These are phyloP conservation scores for Trichocladium antarcticum DNA, from an alignment of 495 filamentous ascomycete species.

Conservation along the genomic window DNA sequence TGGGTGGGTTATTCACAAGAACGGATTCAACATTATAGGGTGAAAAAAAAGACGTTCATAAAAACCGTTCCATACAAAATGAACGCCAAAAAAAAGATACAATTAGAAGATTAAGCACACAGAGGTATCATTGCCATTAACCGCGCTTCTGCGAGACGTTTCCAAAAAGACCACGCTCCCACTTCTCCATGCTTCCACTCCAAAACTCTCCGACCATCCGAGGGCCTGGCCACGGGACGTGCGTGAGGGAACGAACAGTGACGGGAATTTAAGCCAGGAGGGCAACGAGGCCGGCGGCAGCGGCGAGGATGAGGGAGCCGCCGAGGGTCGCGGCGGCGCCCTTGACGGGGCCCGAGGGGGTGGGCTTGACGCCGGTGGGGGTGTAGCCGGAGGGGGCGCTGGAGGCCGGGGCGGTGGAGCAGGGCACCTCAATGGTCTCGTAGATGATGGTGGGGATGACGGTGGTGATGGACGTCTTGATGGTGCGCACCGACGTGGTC, in stretches of 20 bases:
- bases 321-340: slow-evolving; percentile 11
- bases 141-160: slow-evolving; percentile 1
- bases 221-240: slow-evolving; percentile 12
- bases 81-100: slow-evolving; percentile 22
- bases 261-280: slow-evolving; percentile 46
- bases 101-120: slow-evolving; percentile 42
- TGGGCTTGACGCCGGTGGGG: slow-evolving; percentile 26
- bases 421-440: slow-evolving; percentile 36
- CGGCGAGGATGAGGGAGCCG: slow-evolving; percentile 37
- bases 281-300: slow-evolving; percentile 42
- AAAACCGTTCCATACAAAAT: slow-evolving; percentile 15
- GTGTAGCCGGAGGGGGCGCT: slow-evolving; percentile 22
- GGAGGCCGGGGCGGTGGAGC: slow-evolving; percentile 22
- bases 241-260: neutral
- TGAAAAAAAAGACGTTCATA: slow-evolving; percentile 15
- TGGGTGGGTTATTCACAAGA: neutral
- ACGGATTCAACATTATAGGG: neutral
- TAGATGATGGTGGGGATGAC: slow-evolving; percentile 45
- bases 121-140: slow-evolving; percentile 29
- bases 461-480: slow-evolving; percentile 35
- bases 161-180: slow-evolving; percentile 9
- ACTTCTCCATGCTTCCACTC: neutral
- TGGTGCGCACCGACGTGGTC: slow-evolving; percentile 31
- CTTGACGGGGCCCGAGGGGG: neutral
- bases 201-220: slow-evolving; percentile 5